Evolutionary conservation across 495 filamentous ascomycete genomes (phyloP).

Genomic region (Cudoniella acicularis): DNA sequence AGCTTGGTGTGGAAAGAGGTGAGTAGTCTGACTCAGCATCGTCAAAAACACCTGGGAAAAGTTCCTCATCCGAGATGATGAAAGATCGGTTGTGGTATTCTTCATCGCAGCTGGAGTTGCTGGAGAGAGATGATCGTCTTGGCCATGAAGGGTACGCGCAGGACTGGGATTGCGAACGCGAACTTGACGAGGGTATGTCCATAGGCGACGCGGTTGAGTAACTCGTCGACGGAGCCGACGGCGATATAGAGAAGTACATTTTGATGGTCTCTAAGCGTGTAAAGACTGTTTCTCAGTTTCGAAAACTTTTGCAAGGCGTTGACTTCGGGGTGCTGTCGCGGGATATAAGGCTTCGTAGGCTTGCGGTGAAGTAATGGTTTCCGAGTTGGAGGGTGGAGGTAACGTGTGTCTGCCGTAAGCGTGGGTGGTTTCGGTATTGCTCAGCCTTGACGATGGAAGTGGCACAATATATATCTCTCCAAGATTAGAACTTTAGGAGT

Average conservation of each 20-base stretch:
- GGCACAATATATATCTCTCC: background rate
- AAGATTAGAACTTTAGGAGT: background rate
- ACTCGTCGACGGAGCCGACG: slow-evolving; percentile 16
- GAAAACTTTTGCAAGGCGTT: no score
- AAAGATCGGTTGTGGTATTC: slow-evolving; percentile 31
- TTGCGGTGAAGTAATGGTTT: background rate
- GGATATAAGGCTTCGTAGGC: background rate
- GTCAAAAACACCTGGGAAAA: slow-evolving; percentile 40
- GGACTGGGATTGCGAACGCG: slow-evolving; percentile 28
- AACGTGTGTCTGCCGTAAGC: background rate
- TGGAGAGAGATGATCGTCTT: slow-evolving; percentile 41
- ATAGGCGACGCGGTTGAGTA: slow-evolving; percentile 19
- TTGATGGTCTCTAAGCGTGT: no score
- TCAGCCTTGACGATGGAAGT: background rate
- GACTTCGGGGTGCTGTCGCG: no score
- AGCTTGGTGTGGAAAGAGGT: slow-evolving; percentile 16
- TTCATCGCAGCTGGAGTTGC: slow-evolving; percentile 32
- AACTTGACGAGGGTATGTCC: slow-evolving; percentile 20
- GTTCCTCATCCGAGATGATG: slow-evolving; percentile 50
- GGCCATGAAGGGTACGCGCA: slow-evolving; percentile 55
- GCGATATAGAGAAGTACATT: slow-evolving; percentile 24
- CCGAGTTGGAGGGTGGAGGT: background rate
- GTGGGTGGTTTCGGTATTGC: background rate
- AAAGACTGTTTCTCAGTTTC: no score
- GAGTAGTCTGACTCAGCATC: slow-evolving; percentile 21